These are phyloP conservation scores for Boletellus emodensis DNA, from an alignment of 768 basidiomycete species.

Conservation along the genomic window DNA sequence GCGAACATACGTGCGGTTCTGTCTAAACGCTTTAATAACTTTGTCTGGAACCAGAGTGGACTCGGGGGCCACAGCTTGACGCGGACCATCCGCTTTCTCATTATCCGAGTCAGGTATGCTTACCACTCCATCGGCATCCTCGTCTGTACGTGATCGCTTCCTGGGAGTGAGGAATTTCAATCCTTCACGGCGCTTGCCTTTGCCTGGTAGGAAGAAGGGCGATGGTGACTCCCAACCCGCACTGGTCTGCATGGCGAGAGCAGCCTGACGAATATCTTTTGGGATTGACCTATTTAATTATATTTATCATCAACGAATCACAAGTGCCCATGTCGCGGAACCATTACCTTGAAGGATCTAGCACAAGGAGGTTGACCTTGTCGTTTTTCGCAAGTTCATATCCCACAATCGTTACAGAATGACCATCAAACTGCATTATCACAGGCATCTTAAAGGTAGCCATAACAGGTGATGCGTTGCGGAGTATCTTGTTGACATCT, in stretches of 20 bases:
- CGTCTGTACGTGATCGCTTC: conserved; percentile 28
- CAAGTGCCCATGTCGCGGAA: conserved; percentile 2
- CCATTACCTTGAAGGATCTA: conserved; percentile 70
- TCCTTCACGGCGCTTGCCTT: conserved; percentile 22
- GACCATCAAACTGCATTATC: conserved; percentile 77
- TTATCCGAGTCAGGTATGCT: conserved; percentile 21
- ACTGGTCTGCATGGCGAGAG: conserved; percentile 8
- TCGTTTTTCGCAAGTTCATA: conserved; percentile 66
- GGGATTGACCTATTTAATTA: conserved; percentile 8
- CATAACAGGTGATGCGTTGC: conserved; percentile 47
- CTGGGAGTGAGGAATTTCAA: conserved; percentile 19
- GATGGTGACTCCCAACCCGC: conserved; percentile 12
- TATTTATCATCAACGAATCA: conserved; percentile 1
- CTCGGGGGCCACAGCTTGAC: not conserved
- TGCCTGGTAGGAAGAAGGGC: not conserved
- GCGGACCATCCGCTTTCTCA: conserved; percentile 1
- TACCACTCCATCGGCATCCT: conserved; percentile 24
- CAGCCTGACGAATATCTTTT: conserved; percentile 19
- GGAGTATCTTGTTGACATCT: conserved; percentile 52
- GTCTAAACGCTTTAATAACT: conserved; percentile 47
- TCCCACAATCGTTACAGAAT: conserved; percentile 85
- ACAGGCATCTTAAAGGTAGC: conserved; percentile 71
- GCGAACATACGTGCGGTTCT: conserved; percentile 39
- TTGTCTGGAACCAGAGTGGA: conserved; percentile 27
- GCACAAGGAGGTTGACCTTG: conserved; percentile 59